Conservation (phyloP, 192 early-diverging fungal species). For the Coemansia sp. region DNA sequence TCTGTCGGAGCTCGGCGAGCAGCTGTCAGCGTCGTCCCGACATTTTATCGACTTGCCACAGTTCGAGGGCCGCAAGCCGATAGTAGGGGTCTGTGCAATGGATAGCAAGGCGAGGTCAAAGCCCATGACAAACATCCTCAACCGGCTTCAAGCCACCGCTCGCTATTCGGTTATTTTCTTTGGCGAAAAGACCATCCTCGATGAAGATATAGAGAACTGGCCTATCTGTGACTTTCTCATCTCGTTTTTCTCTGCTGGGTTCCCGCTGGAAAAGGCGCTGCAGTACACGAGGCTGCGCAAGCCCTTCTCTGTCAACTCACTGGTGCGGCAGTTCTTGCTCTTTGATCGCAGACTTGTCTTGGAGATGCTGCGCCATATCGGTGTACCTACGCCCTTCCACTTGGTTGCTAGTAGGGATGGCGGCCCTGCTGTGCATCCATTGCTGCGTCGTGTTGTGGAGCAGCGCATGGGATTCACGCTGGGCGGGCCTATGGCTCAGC, state of each 20-base stretch:
- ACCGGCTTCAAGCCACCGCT: constrained; percentile 61
- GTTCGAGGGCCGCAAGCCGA: constrained; percentile 37
- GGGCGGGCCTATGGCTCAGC: constrained; percentile 16
- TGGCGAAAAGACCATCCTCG: constrained; percentile 94
- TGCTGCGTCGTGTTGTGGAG: constrained; percentile 58
- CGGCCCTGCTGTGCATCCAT: constrained; percentile 57
- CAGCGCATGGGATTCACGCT: constrained; percentile 54
- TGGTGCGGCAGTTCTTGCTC: constrained; percentile 82
- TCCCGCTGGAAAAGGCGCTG: constrained; percentile 92
- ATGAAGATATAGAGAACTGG: constrained; percentile 90
- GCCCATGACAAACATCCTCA: constrained; percentile 93
- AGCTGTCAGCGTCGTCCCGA: constrained; percentile 19
- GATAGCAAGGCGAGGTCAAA: constrained; percentile 93
- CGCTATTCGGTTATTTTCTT: constrained; percentile 86
- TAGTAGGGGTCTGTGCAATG: constrained; percentile 88
- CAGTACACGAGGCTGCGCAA: constrained; percentile 78
- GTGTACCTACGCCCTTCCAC: constrained; percentile 79
- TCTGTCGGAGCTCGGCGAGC: constrained; percentile 20
- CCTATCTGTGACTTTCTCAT: constrained; percentile 95
- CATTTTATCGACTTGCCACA: constrained; percentile 50
- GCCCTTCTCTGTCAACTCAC: constrained; percentile 90
- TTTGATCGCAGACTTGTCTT: constrained; percentile 90
- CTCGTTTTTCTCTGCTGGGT: constrained; percentile 92
- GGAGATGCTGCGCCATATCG: constrained; percentile 71
- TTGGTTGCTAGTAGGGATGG: constrained; percentile 71